Conservation (phyloP, 2,329 filamentous ascomycete species). For the Colletotrichum echinochloae region DNA sequence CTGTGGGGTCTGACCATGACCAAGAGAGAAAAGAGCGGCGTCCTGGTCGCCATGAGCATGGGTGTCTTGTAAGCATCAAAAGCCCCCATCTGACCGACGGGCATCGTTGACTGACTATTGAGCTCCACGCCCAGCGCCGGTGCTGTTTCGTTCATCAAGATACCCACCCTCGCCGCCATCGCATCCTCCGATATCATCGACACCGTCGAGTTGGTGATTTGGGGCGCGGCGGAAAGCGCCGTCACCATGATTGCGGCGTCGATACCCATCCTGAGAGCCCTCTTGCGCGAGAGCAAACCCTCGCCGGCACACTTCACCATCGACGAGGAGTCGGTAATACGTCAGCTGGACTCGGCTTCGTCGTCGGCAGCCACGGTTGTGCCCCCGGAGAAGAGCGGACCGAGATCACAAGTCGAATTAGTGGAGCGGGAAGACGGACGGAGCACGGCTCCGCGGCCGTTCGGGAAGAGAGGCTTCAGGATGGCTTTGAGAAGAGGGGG, state of each 20-base stretch:
- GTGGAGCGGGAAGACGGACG: neutral
- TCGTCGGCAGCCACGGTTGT: neutral
- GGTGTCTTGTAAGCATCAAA: slow-evolving; percentile 53
- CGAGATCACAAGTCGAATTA: slow-evolving; percentile 21
- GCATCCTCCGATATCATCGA: slow-evolving; percentile 42
- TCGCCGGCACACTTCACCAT: slow-evolving; percentile 19
- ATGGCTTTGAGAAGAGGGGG: too few species aligned
- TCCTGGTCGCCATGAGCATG: slow-evolving; percentile 56
- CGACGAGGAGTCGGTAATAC: slow-evolving; percentile 32
- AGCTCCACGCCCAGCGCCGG: slow-evolving; percentile 45
- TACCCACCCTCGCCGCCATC: slow-evolving; percentile 44
- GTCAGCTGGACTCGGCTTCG: slow-evolving; percentile 10
- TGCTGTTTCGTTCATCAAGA: slow-evolving; percentile 49
- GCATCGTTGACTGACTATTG: neutral
- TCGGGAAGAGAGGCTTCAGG: neutral
- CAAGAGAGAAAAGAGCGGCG: slow-evolving; percentile 55
- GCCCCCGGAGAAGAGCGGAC: neutral
- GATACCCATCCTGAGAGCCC: slow-evolving; percentile 49
- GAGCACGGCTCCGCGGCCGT: neutral
- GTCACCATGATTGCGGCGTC: slow-evolving; percentile 50
- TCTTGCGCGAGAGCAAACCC: slow-evolving; percentile 41
- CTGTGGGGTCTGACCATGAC: slow-evolving; percentile 55
- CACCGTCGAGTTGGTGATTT: slow-evolving; percentile 45
- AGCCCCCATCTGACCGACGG: too few species aligned
- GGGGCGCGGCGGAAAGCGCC: slow-evolving; percentile 47